A percentile compares a stretch with the other conserved stretches of the same genome.
These are phyloP conservation scores for Platanthera zijinensis DNA, from an alignment of 106 monocot genomes.

Conservation along the genomic window DNA sequence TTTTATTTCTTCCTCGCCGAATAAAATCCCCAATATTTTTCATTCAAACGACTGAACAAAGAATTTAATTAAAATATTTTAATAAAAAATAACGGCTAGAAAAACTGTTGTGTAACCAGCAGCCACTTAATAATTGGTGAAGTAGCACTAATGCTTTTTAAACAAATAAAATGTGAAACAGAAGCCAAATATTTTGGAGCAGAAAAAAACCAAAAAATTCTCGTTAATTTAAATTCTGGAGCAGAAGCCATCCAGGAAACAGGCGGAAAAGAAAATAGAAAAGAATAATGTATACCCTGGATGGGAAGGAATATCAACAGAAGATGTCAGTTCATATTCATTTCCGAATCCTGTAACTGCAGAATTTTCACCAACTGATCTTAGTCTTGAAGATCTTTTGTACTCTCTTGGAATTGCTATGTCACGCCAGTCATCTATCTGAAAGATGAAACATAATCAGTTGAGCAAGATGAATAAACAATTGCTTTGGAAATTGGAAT, in stretches of 20 bases:
- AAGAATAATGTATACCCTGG: conserved; percentile 32
- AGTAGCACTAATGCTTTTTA: too few relatives aligned
- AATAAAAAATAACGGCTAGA: too few relatives aligned
- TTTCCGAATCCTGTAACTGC: conserved; percentile 82
- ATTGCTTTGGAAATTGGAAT: background rate
- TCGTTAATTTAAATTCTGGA: background rate
- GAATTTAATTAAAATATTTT: too few relatives aligned
- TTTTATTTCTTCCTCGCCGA: too few relatives aligned
- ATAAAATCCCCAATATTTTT: too few relatives aligned
- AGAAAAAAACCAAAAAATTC: too few relatives aligned
- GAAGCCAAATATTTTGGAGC: too few relatives aligned
- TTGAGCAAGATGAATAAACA: background rate
- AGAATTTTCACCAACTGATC: conserved; percentile 51
- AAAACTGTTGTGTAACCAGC: too few relatives aligned
- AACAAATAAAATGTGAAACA: too few relatives aligned
- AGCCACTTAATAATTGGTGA: too few relatives aligned
- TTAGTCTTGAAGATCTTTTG: conserved; percentile 50
- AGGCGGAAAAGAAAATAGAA: background rate
- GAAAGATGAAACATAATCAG: conserved; percentile 11
- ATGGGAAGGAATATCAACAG: conserved; percentile 19
- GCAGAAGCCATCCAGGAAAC: background rate
- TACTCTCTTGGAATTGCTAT: conserved; percentile 67
- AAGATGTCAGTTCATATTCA: conserved; percentile 22
- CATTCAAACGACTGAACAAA: too few relatives aligned
- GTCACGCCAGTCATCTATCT: conserved; percentile 98